Conservation (phyloP, 179 eudicot genomes). For the Beta corolliflora region DNA sequence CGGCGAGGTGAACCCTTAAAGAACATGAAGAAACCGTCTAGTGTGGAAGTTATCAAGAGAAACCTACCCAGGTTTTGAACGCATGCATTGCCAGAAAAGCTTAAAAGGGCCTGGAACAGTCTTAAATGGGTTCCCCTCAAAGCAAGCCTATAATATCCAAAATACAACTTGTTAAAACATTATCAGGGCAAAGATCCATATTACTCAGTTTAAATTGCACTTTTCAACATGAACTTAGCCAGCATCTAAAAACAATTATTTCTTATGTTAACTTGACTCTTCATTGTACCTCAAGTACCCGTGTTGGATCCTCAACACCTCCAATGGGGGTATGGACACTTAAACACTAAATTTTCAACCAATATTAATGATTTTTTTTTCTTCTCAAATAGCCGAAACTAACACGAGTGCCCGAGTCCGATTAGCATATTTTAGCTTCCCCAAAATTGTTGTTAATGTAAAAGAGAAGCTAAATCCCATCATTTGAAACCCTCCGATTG, state of each 20-base stretch:
- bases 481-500: neutral
- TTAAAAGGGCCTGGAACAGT: constrained; percentile 92
- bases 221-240: neutral
- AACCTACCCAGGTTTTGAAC: constrained; percentile 77
- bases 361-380: too few species aligned
- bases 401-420: too few species aligned
- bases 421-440: neutral
- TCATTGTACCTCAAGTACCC: too few species aligned
- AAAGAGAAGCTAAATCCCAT: neutral
- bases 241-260: neutral
- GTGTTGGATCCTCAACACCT: too few species aligned
- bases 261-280: too few species aligned
- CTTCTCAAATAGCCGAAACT: too few species aligned
- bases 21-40: neutral
- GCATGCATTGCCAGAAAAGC: constrained; percentile 91
- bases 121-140: constrained; percentile 90
- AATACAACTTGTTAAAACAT: neutral
- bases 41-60: neutral
- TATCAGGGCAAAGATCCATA: neutral
- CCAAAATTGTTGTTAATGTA: neutral
- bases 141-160: constrained; percentile 60
- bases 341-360: too few species aligned
- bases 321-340: too few species aligned
- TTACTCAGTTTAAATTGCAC: neutral
- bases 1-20: too few species aligned